Evolutionary conservation across 2,329 filamentous ascomycete genomes (phyloP), one percentile per base, ranked within the genome.

Genomic region (Tolypocladium guangdongense): DNA sequence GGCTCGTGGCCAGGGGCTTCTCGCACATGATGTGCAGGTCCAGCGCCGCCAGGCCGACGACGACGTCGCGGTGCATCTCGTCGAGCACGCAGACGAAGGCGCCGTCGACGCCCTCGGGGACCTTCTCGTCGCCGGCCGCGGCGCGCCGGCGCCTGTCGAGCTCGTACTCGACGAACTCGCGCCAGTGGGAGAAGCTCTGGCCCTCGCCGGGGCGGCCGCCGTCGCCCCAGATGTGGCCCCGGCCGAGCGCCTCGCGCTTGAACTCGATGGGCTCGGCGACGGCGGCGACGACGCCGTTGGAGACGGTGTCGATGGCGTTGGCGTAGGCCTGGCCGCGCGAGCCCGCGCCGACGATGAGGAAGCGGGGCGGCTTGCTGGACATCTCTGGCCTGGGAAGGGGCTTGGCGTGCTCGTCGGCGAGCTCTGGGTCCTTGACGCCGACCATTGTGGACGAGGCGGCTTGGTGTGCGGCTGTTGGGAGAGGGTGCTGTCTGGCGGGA

Each of bases 21-120:
- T 99, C 93, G 67, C 90, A 95, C 77, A 96, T 88, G 58, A 97
- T 83, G 67, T 96, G 90, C 49, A 96, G 72, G 2, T 80, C 65
- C 74, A 84, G 71, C 14, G 80, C 80, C 1, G 87, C 85, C 51
- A 96, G 76, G 1, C 82, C 87, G 45, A 85, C 77, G 24, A 96
- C 80, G 49, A 92, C 89, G 53, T 90, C 85, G 50, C 83, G 83
- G 68, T 99, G 93, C 72, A 88, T 85, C 69, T 95, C 88, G 68
- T 99, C 93, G 11, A 92, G 77, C 2, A 95, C 90, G 67, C 79
- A 83, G 20, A 83, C 73, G 58, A 82, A 82, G 35, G 70, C 78
- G 7, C 77, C 85, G 56, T 87, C 83, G 2, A 87, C 76, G 2
- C 83, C 83, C 7, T 68, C 70, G 2, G 70, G 73, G 2, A 77